A percentile compares a stretch with the other conserved stretches of the same genome.
Conservation (phyloP, 352 stramenopile species). For the Pseudoperonospora humuli region DNA sequence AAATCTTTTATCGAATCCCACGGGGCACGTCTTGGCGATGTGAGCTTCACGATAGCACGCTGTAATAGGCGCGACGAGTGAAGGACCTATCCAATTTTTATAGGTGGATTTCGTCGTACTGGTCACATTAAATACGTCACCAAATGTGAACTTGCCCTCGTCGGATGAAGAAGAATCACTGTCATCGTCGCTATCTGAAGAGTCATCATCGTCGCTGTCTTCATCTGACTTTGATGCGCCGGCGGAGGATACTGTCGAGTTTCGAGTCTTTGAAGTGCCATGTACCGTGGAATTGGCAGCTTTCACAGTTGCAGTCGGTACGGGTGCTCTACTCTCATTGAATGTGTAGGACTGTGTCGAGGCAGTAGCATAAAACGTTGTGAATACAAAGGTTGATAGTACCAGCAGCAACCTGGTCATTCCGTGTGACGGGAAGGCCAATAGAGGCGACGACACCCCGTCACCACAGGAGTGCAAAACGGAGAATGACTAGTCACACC, state of each 20-base stretch:
- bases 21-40: constrained; percentile 23
- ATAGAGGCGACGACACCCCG: too few relatives aligned
- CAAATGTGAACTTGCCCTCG: background rate
- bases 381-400: constrained; percentile 4
- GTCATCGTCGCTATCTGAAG: background rate
- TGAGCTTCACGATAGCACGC: constrained; percentile 33
- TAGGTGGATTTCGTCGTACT: constrained; percentile 26
- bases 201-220: constrained; percentile 4
- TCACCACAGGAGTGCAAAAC: constrained; percentile 11
- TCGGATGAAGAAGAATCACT: background rate
- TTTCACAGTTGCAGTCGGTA: constrained; percentile 10
- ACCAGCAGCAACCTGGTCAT: constrained; percentile 19
- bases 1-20: constrained; percentile 23
- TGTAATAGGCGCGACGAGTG: constrained; percentile 12
- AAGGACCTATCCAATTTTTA: constrained; percentile 29
- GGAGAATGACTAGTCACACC: constrained; percentile 17
- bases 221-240: constrained; percentile 1
- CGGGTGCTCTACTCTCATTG: constrained; percentile 6
- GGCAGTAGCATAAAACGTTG: background rate
- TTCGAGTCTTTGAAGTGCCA: background rate
- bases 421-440: background rate
- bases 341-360: constrained; percentile 20
- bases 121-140: constrained; percentile 10
- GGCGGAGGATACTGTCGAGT: background rate
- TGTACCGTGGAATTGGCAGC: constrained; percentile 8